Evolutionary conservation across 202 grass and related monocot species (phyloP).

Genomic region (Hordeum pubiflorum): DNA sequence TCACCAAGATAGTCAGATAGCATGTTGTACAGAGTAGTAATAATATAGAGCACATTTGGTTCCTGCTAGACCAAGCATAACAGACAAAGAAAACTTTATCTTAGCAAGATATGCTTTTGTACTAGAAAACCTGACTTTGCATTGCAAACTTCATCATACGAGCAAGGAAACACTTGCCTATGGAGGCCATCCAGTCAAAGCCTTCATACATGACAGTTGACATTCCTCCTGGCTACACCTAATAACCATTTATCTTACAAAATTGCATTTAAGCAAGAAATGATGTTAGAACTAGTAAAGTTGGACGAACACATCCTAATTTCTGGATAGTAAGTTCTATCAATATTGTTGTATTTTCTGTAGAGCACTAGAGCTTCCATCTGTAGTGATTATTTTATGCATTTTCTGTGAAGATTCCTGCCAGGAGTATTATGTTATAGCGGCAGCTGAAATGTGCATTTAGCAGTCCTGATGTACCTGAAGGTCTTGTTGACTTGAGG

Average conservation of each 20-base stretch:
- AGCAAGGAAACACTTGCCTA: background rate
- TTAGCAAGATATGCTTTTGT: background rate
- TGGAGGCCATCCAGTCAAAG: background rate
- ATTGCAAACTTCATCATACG: background rate
- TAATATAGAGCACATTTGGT: background rate
- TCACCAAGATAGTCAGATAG: background rate
- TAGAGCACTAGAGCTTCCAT: background rate
- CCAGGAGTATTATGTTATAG: background rate
- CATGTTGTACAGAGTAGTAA: background rate
- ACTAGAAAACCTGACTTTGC: background rate
- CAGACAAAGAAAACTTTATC: too few species aligned
- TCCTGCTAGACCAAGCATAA: background rate
- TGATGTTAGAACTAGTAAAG: background rate
- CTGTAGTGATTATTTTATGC: background rate
- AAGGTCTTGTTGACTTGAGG: background rate
- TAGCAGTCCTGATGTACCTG: background rate
- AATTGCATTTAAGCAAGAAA: background rate
- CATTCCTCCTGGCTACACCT: background rate
- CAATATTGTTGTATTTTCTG: background rate
- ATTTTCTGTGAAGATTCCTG: background rate
- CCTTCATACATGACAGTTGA: background rate
- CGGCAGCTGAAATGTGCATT: background rate
- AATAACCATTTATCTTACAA: background rate
- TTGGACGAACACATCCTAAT: background rate
- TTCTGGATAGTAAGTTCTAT: constrained; percentile 1